Base-by-base conservation (phyloP, 2,329 filamentous ascomycete species). In the Chrysoporthe puriensis region DNA sequence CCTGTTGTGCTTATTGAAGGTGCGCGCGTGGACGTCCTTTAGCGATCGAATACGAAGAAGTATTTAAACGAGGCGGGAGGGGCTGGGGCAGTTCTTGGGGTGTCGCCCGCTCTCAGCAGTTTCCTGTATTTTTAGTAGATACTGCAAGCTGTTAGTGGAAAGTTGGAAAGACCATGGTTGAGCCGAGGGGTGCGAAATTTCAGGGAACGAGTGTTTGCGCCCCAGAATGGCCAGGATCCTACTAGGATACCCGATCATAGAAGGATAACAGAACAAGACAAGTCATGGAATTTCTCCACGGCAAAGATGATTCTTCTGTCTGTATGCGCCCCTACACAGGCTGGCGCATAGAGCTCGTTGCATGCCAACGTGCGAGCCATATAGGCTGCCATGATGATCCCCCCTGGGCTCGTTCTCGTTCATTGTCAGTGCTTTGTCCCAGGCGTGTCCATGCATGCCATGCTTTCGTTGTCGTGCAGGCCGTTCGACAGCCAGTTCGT, bases 291-390 rank as follows among this genome's bases (percentile, higher is more conserved):
- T 11, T 6, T 57, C 54, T 57, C 54, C 54, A 57, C 3, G 54
- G 54, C 54, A 57, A 57, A 57, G n/a, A 18, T 36, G 32, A 21
- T 57, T 57, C 34, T 40, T 57, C 54, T 57, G 54, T 57, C 54
- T 57, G 54, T 57, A 4, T 57, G 54, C 34, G 34, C 44, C 32
- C 50, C 16, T 11, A n/a, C 14, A 16, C 18, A n/a, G 34, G 21
- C 32, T 57, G 40, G 54, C 54, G 34, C 16, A 57, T 18, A 40
- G 54, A 57, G 34, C 16, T 40, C 5, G 6, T 40, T 4, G 18
- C 32, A 40, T n/a, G 18, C 54, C 54, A 21, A 18, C 54, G 8
- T n/a, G 54, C 32, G 9, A 14, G 9, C 54, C 34, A 40, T 2
- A 57, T 13, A 54, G 50, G 26, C 34, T 57, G 14, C 32, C 54